A percentile compares a stretch with the other conserved stretches of the same genome.
These are phyloP conservation scores for Penicillium rolfsii DNA, from an alignment of 2,329 filamentous ascomycete genomes.

Conservation along the genomic window DNA sequence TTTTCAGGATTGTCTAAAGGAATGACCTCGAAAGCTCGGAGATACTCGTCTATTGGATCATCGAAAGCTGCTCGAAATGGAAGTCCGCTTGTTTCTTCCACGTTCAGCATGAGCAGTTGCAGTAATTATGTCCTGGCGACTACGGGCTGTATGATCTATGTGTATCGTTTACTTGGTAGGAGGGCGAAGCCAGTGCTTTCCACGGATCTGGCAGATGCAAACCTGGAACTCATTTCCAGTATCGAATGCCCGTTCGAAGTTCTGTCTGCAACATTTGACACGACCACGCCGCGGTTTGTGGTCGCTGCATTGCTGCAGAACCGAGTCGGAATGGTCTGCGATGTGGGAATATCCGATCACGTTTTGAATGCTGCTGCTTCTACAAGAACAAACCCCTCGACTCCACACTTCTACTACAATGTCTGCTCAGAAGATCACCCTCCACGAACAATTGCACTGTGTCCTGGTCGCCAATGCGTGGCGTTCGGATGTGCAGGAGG, in stretches of 20 bases:
- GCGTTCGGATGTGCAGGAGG: constrained; percentile 67
- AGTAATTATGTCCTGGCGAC: constrained; percentile 61
- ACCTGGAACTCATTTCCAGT: constrained; percentile 53
- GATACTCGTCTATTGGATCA: background rate
- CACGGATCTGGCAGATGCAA: constrained; percentile 34
- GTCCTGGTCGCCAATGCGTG: constrained; percentile 65
- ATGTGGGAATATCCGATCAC: constrained; percentile 45
- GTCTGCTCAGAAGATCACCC: constrained; percentile 65
- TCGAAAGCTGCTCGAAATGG: constrained; percentile 17
- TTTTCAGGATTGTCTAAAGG: constrained; percentile 31
- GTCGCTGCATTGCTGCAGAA: constrained; percentile 64
- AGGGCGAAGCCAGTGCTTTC: constrained; percentile 25
- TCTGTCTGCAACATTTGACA: constrained; percentile 66
- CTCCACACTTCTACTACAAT: constrained; percentile 53
- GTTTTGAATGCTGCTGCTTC: constrained; percentile 16
- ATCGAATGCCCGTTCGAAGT: constrained; percentile 62
- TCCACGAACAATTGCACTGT: constrained; percentile 67
- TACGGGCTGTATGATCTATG: constrained; percentile 57
- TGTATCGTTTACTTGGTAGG: constrained; percentile 54
- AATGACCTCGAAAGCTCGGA: constrained; percentile 19
- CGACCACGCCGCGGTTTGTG: constrained; percentile 57
- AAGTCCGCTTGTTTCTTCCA: constrained; percentile 30
- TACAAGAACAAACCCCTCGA: constrained; percentile 32
- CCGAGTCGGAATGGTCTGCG: constrained; percentile 64
- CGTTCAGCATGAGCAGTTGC: constrained; percentile 61